Percentiles rank a stretch among this genome's conserved stretches.
These are phyloP conservation scores for Globisporangium parvum DNA, from an alignment of 352 stramenopile species.

Conservation along the genomic window DNA sequence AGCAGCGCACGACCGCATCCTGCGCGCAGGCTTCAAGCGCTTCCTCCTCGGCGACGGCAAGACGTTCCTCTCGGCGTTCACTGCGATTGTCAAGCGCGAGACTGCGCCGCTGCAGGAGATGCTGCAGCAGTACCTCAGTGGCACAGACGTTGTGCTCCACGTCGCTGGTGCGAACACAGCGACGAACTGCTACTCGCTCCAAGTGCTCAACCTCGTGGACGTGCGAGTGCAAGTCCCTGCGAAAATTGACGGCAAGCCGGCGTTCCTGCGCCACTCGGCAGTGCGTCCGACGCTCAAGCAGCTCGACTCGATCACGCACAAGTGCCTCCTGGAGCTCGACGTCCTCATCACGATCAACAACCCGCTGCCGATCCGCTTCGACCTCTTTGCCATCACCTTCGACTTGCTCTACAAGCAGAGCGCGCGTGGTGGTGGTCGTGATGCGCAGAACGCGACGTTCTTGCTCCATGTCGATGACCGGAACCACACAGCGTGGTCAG, in stretches of 20 bases:
- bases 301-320: slow-evolving; percentile 62
- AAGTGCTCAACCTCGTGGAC: slow-evolving; percentile 60
- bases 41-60: slow-evolving; percentile 63
- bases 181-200: slow-evolving; percentile 56
- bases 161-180: slow-evolving; percentile 42
- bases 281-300: slow-evolving; percentile 64
- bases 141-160: slow-evolving; percentile 54
- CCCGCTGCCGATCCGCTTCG: slow-evolving; percentile 69
- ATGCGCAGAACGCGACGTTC: slow-evolving; percentile 19
- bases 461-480: slow-evolving; percentile 46
- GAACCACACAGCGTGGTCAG: slow-evolving; percentile 43
- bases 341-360: slow-evolving; percentile 76
- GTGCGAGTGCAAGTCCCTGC: slow-evolving; percentile 53
- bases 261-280: slow-evolving; percentile 54
- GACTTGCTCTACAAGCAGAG: slow-evolving; percentile 53
- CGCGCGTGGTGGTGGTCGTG: slow-evolving; percentile 11
- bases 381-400: slow-evolving; percentile 62
- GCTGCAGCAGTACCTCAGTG: slow-evolving; percentile 61
- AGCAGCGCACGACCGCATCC: slow-evolving; percentile 29
- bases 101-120: slow-evolving; percentile 58
- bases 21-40: slow-evolving; percentile 59
- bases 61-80: slow-evolving; percentile 80
- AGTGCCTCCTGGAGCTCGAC: slow-evolving; percentile 63
- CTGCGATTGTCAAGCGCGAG: slow-evolving; percentile 55
- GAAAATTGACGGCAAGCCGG: slow-evolving; percentile 67